A percentile compares a stretch with the other conserved stretches of the same genome.
Evolutionary conservation across 2,329 filamentous ascomycete species (phyloP).

Genomic region (Cercospora citrullina): DNA sequence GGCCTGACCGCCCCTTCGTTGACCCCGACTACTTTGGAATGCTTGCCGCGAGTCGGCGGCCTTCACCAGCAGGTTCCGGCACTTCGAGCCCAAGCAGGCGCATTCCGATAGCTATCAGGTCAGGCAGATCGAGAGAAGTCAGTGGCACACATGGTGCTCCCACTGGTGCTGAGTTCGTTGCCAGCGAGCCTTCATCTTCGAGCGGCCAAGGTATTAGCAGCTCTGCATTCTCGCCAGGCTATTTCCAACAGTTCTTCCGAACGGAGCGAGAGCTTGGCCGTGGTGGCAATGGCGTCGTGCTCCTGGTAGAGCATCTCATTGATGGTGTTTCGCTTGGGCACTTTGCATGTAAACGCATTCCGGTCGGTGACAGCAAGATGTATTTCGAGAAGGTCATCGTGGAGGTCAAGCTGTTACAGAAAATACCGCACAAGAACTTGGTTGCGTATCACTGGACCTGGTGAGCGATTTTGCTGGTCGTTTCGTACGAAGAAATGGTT

Average conservation of each 20-base stretch:
- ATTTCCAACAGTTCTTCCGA: constrained; percentile 90
- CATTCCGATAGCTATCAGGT: constrained; percentile 44
- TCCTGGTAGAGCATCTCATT: constrained; percentile 89
- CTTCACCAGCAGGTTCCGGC: constrained; percentile 50
- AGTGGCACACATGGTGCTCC: constrained; percentile 42
- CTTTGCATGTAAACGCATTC: constrained; percentile 95
- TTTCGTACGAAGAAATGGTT: neutral
- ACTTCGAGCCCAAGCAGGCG: constrained; percentile 41
- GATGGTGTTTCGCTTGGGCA: constrained; percentile 85
- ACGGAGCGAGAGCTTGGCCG: constrained; percentile 83
- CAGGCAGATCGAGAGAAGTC: constrained; percentile 37
- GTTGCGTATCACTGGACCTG: constrained; percentile 97
- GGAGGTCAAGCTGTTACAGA: constrained; percentile 89
- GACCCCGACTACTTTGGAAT: constrained; percentile 94
- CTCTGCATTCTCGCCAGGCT: constrained; percentile 85
- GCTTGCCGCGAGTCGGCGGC: constrained; percentile 61
- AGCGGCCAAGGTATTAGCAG: constrained; percentile 70
- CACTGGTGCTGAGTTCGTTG: constrained; percentile 53
- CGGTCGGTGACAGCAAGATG: constrained; percentile 87
- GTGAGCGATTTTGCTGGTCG: constrained; percentile 39
- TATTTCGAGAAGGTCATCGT: constrained; percentile 90
- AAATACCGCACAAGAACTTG: constrained; percentile 88
- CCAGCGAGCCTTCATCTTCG: constrained; percentile 45
- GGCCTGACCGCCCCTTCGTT: constrained; percentile 65
- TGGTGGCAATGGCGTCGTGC: constrained; percentile 90